Percentiles rank a stretch among this genome's conserved stretches.
Conservation (phyloP, 768 basidiomycete genomes). For the Tylopilus cervinicoccineus region DNA sequence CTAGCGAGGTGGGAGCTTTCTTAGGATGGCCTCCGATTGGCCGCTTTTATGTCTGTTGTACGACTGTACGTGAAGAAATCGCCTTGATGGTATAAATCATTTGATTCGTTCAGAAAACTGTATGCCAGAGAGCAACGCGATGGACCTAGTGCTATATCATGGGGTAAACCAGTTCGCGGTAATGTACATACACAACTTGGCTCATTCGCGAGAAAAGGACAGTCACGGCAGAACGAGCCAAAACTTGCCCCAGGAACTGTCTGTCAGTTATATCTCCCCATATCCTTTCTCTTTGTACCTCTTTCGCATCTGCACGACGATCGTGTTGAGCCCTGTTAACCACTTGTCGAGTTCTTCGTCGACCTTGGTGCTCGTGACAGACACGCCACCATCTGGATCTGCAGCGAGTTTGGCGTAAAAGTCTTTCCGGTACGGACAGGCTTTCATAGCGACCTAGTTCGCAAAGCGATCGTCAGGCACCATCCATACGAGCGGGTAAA, state of each 20-base stretch:
- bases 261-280: conserved; percentile 33
- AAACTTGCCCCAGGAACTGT: too few relatives aligned
- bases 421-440: conserved; percentile 54
- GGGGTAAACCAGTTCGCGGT: neutral
- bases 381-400: conserved; percentile 52
- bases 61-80: too few relatives aligned
- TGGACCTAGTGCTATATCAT: neutral
- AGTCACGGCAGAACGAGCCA: neutral
- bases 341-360: conserved; percentile 53
- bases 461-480: neutral
- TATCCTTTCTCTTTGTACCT: conserved; percentile 58
- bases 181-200: conserved; percentile 1
- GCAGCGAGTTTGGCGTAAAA: conserved; percentile 61
- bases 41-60: neutral
- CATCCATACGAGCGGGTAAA: neutral
- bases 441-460: conserved; percentile 51
- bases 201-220: neutral
- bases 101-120: too few relatives aligned
- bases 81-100: too few relatives aligned
- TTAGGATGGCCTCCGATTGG: neutral
- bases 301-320: conserved; percentile 45
- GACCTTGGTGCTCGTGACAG: conserved; percentile 45
- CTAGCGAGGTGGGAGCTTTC: neutral
- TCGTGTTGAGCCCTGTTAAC: conserved; percentile 53
- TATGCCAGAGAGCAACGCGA: too few relatives aligned